Conservation (phyloP, 1,284 basidiomycete species). For the Fomitiporia mediterranea region DNA sequence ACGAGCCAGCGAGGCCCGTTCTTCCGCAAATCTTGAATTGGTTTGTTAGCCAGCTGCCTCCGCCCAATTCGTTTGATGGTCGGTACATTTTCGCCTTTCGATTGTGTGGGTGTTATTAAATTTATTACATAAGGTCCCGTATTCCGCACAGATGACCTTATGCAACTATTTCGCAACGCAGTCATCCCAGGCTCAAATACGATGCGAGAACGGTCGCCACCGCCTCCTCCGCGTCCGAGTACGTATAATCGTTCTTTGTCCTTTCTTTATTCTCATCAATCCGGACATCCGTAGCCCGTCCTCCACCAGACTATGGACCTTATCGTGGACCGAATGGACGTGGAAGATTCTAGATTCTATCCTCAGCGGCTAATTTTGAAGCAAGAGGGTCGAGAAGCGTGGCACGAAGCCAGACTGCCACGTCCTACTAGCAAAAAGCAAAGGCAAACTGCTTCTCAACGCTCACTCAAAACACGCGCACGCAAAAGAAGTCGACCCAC, state of each 20-base stretch:
- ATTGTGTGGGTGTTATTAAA: conserved; percentile 13
- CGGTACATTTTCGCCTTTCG: conserved; percentile 29
- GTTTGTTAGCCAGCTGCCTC: conserved; percentile 80
- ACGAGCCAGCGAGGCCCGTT: conserved; percentile 45
- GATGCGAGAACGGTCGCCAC: conserved; percentile 41
- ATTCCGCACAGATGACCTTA: conserved; percentile 82
- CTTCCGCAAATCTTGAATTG: conserved; percentile 72
- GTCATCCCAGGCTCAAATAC: conserved; percentile 62
- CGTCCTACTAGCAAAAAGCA: too few species aligned
- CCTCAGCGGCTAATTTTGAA: too few species aligned
- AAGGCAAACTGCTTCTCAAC: too few species aligned
- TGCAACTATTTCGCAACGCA: conserved; percentile 73
- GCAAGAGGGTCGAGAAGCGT: too few species aligned
- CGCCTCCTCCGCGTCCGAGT: conserved; percentile 45
- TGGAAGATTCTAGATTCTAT: conserved; percentile 21
- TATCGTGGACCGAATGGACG: conserved; percentile 54
- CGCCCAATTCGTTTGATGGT: conserved; percentile 77
- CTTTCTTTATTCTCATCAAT: conserved; percentile 16
- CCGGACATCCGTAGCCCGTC: conserved; percentile 29
- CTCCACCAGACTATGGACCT: conserved; percentile 62
- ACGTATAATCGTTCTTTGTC: conserved; percentile 13
- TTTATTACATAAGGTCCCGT: conserved; percentile 58
- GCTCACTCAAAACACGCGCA: too few species aligned
- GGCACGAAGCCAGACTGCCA: too few species aligned
- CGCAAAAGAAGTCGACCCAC: too few species aligned